Evolutionary conservation across 2,329 filamentous ascomycete genomes (phyloP).

Genomic region (Celoporthe dispersa): DNA sequence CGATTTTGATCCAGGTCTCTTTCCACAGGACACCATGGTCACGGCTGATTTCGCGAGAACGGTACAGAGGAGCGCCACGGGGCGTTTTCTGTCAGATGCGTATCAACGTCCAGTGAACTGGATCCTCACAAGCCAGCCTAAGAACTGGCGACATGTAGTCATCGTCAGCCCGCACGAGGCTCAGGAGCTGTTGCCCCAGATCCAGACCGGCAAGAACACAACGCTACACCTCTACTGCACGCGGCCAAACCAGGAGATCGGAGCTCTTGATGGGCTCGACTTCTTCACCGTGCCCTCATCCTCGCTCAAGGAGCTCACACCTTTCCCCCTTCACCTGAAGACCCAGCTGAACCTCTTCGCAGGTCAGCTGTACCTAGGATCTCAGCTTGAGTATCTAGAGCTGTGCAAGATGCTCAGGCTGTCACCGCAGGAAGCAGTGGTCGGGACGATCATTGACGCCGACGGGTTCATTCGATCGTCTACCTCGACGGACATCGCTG

Average conservation of each 20-base stretch:
- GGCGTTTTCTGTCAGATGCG: conserved; percentile 41
- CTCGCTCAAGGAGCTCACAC: conserved; percentile 28
- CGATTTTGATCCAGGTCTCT: conserved; percentile 37
- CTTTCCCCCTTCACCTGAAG: conserved; percentile 36
- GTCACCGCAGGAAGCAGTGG: conserved; percentile 34
- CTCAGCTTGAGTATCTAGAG: conserved; percentile 56
- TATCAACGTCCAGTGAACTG: conserved; percentile 61
- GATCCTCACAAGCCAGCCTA: conserved; percentile 46
- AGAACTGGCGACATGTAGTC: conserved; percentile 42
- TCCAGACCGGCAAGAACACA: conserved; percentile 43
- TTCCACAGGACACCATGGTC: conserved; percentile 44
- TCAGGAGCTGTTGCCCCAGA: conserved; percentile 48
- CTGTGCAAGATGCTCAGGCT: conserved; percentile 59
- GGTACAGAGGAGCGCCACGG: conserved; percentile 36
- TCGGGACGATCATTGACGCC: conserved; percentile 32
- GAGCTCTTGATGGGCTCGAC: conserved; percentile 49
- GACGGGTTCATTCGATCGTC: conserved; percentile 43
- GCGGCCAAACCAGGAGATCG: conserved; percentile 43
- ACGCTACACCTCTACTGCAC: conserved; percentile 58
- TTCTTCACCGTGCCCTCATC: conserved; percentile 46
- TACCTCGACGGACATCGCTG: neutral
- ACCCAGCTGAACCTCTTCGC: conserved; percentile 68
- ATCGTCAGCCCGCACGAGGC: conserved; percentile 67
- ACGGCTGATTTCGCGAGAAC: conserved; percentile 57
- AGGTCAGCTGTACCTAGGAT: conserved; percentile 66